These are phyloP conservation scores for Closterium sp. DNA, from an alignment of 139 green algal species.

Conservation along the genomic window DNA sequence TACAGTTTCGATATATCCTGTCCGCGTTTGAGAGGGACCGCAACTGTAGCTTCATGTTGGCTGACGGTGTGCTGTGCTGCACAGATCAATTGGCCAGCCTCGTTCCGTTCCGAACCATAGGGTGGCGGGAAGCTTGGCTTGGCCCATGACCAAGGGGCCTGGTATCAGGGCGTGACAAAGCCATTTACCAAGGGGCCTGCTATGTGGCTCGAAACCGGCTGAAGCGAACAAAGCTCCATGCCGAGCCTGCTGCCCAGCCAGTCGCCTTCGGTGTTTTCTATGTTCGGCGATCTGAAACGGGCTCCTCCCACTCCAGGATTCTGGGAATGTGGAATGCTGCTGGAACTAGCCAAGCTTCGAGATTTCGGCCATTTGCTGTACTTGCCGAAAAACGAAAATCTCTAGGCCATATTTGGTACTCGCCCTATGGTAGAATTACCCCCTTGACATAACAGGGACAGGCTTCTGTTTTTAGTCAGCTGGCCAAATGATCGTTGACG, in stretches of 20 bases:
- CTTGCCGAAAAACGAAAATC: no score
- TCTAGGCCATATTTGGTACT: no score
- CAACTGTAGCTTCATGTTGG: no score
- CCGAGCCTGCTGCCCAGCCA: no score
- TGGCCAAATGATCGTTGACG: not conserved
- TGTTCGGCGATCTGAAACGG: not conserved
- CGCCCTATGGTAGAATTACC: no score
- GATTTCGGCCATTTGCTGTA: no score
- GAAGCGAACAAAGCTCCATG: not conserved
- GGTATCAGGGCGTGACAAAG: no score
- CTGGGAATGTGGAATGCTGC: not conserved
- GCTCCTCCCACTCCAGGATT: not conserved
- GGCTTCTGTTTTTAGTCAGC: not conserved
- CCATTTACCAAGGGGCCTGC: not conserved
- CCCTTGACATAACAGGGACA: not conserved
- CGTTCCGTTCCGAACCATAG: not conserved
- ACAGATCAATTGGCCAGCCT: not conserved
- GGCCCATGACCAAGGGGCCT: not conserved
- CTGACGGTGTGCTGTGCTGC: no score
- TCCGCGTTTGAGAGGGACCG: no score
- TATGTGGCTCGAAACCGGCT: not conserved
- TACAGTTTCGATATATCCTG: no score
- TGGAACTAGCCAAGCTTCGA: no score
- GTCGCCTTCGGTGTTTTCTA: not conserved
- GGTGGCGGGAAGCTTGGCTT: not conserved